Evolutionary conservation across 495 filamentous ascomycete species (phyloP).

Genomic region (Physcia stellaris): DNA sequence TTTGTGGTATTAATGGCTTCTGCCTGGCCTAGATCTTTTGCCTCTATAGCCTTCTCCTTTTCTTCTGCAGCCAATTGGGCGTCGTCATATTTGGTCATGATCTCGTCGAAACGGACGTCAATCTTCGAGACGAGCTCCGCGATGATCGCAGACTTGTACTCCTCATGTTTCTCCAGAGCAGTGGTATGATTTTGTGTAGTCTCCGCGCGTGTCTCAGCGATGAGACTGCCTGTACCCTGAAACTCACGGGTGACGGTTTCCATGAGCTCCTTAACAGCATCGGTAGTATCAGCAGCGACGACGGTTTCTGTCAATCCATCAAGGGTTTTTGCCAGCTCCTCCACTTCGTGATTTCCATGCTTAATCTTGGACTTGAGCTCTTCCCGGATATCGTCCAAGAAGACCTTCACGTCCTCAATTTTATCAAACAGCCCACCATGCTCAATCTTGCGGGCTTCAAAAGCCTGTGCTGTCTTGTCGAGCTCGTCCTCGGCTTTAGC

Average conservation of each 20-base stretch:
- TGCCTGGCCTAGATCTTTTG: constrained; percentile 50
- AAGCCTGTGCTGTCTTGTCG: constrained; percentile 59
- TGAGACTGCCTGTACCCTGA: constrained; percentile 54
- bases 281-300: constrained; percentile 39
- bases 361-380: constrained; percentile 51
- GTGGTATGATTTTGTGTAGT: constrained; percentile 64
- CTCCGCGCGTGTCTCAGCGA: constrained; percentile 57
- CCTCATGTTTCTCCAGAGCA: constrained; percentile 54
- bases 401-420: constrained; percentile 42
- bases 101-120: constrained; percentile 62
- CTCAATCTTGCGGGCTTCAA: constrained; percentile 63
- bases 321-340: constrained; percentile 44
- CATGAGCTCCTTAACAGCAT: constrained; percentile 65
- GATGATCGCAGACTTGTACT: constrained; percentile 41
- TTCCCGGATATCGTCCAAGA: constrained; percentile 47
- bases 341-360: constrained; percentile 40
- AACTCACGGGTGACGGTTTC: constrained; percentile 72
- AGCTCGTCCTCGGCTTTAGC: constrained; percentile 54
- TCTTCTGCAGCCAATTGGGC: constrained; percentile 55
- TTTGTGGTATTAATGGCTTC: constrained; percentile 59
- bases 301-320: constrained; percentile 48
- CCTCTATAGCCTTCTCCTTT: constrained; percentile 52
- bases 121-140: constrained; percentile 50
- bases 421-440: constrained; percentile 43
- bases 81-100: constrained; percentile 74